Base-by-base conservation (phyloP, 768 basidiomycete species). In the Boletales sp. region DNA sequence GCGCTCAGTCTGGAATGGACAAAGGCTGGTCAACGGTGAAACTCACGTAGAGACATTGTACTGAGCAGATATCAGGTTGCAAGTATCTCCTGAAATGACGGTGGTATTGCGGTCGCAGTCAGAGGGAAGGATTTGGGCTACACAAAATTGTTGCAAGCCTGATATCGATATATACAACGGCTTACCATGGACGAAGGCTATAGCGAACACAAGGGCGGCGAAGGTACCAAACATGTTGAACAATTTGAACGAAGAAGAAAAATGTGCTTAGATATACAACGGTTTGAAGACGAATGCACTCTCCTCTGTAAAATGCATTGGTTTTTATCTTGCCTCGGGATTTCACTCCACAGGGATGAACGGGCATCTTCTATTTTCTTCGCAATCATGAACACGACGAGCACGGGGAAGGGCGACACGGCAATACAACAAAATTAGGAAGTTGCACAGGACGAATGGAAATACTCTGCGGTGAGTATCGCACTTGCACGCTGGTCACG, bases 41-140 rank as follows among this genome's bases (percentile, higher is more conserved):
- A 70, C 81, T 44, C 54, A 86, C 84, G 82, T 83, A 34, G 84
- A 85, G 53, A 77, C 80, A 46, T 81, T 77, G 59, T 83, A 57
- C 17, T 74, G 63, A 33, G 78, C 76, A 56, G 82, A 87, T 65
- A 90, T 89, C 49, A 53, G 58, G 66, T 88, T n/a, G 63, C 87
- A 90, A 51, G 74, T 78, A 60, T 87, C 83, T 32, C 80, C 80
- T 7, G 61, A 57, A 52, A 68, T 57, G 47, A 89, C 75, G 46
- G 78, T 84, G 62, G 83, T 82, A 17, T 63, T 74, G 55, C 87
- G 81, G 15, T 76, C 70, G 63, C 87, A 88, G 39, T 68, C 59
- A 44, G 61, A 52, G 34, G 75, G 75, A 49, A 71, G 55, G 11
- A 49, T 9, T 5, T 75, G 81, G 60, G 84, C 83, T 30, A 54